phyloP scores from a whole-genome alignment of 2,329 filamentous ascomycete genomes.

The Phaeosphaeriaceae sp. region DNA sequence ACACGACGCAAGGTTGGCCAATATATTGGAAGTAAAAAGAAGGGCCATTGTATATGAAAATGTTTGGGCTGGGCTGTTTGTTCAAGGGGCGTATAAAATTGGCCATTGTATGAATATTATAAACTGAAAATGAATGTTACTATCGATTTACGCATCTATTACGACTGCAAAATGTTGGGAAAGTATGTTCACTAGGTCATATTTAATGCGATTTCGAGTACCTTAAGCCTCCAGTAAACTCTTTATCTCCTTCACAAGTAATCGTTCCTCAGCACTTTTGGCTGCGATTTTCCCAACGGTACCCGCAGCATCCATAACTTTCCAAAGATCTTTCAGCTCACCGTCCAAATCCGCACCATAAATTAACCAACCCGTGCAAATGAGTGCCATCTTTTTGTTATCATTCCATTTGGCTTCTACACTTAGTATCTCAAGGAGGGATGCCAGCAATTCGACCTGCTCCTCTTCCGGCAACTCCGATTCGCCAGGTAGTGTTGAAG shows the following conservation, averaged over 20 bases:
- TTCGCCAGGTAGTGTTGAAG: slow-evolving; percentile 18
- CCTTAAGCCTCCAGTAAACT: slow-evolving; percentile 34
- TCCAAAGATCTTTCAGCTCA: slow-evolving; percentile 79
- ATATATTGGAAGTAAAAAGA: slow-evolving; percentile 8
- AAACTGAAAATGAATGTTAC: no score
- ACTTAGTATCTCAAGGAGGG: slow-evolving; percentile 75
- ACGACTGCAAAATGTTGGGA: no score
- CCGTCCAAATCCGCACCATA: slow-evolving; percentile 74
- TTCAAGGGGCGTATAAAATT: no score
- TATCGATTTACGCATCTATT: no score
- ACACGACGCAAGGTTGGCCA: slow-evolving; percentile 11
- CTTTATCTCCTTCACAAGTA: slow-evolving; percentile 46
- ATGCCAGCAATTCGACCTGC: slow-evolving; percentile 82
- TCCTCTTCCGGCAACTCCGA: slow-evolving; percentile 67
- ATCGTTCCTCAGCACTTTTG: slow-evolving; percentile 34
- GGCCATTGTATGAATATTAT: no score
- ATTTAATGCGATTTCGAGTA: no score
- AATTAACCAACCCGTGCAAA: slow-evolving; percentile 76
- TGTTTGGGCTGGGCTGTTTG: no score
- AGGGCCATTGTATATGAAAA: no score
- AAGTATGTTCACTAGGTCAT: no score
- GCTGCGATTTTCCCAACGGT: slow-evolving; percentile 56
- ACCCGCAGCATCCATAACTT: slow-evolving; percentile 74
- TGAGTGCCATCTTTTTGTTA: slow-evolving; percentile 75
- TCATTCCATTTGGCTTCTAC: slow-evolving; percentile 62